Evolutionary conservation across 1,284 basidiomycete species (phyloP).

Genomic region (Chalciporus sp.): DNA sequence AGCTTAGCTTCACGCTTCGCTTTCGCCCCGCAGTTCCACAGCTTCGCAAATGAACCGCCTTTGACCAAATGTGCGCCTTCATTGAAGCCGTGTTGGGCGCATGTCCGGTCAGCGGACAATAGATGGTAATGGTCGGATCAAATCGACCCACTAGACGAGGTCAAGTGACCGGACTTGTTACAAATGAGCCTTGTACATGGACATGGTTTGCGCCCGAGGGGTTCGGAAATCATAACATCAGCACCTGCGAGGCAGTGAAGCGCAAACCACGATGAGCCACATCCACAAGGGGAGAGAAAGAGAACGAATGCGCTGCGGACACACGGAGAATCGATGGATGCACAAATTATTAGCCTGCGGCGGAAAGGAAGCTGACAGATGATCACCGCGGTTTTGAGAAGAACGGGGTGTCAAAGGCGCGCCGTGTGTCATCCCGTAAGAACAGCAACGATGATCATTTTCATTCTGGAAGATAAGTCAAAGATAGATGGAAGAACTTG

Average conservation of each 20-base stretch:
- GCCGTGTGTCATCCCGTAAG: neutral
- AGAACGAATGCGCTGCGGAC: neutral
- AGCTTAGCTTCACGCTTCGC: neutral
- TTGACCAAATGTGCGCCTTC: neutral
- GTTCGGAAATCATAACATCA: constrained; percentile 1
- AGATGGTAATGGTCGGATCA: constrained; percentile 28
- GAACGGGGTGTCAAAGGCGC: neutral
- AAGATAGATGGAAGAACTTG: neutral
- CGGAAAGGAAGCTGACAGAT: neutral
- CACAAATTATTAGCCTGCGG: neutral
- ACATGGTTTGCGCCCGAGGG: constrained; percentile 20
- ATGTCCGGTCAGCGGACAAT: constrained; percentile 5
- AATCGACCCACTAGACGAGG: neutral
- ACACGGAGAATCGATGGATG: neutral
- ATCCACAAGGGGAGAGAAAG: neutral
- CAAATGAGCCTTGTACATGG: constrained; percentile 9
- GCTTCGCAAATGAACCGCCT: neutral
- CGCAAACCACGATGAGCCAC: neutral
- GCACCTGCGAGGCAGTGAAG: constrained; percentile 12
- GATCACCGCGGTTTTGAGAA: neutral
- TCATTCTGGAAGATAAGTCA: neutral
- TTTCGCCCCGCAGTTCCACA: neutral
- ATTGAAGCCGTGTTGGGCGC: neutral
- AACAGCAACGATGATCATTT: neutral
- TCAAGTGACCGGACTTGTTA: neutral